Base-by-base conservation (phyloP, 2,329 filamentous ascomycete genomes). In the Curvularia hawaiiensis region DNA sequence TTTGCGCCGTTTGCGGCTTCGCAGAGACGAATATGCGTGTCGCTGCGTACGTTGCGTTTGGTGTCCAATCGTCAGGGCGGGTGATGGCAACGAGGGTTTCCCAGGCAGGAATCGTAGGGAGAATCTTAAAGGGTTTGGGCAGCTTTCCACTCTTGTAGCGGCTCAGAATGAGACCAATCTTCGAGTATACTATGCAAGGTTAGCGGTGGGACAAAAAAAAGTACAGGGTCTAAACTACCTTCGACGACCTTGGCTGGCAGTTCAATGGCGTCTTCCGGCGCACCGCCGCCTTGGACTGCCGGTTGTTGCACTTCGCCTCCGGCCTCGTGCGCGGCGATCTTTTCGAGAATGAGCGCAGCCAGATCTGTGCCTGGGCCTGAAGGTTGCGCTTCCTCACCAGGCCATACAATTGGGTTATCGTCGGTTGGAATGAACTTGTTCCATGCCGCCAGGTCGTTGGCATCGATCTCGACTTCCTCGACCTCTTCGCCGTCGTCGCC, bases 91-190 rank as follows among this genome's bases (percentile, higher is more conserved):
- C 85, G 38, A 97, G 90, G 20, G 92, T 90, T 73, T 95, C 91
- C 92, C 93, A 98, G 69, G 95, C 87, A 8, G 92, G 92, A 14
- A 98, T 86, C 0, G 92, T 93, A 2, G 95, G 95, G 9, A 99
- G 84, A 63, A 98, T 92, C 79, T 98, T 98, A 84, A 99, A 96
- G 0, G 94, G 94, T 78, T 99, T 99, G 20, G 95, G 95, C 31
- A 99, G 84, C 65, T 94, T 94, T n/a, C 95, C 95, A 14, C 90
- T 94, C 79, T 96, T 97, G 82, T 97, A 98, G 63, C 94, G 87
- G 26, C 91, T 92, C 58, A 99, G 84, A 59, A 98, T 89, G 65
- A 93, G 83, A 59, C 93, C 94, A 67, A 97, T 88, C 87, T 97
- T 96, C 60, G 90, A 90, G 76, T 96, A 98, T 16, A 97, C 94